Percentiles rank a stretch among this genome's conserved stretches.
Evolutionary conservation across 139 green algal genomes (phyloP).

Genomic region (Chlorella sorokiniana): DNA sequence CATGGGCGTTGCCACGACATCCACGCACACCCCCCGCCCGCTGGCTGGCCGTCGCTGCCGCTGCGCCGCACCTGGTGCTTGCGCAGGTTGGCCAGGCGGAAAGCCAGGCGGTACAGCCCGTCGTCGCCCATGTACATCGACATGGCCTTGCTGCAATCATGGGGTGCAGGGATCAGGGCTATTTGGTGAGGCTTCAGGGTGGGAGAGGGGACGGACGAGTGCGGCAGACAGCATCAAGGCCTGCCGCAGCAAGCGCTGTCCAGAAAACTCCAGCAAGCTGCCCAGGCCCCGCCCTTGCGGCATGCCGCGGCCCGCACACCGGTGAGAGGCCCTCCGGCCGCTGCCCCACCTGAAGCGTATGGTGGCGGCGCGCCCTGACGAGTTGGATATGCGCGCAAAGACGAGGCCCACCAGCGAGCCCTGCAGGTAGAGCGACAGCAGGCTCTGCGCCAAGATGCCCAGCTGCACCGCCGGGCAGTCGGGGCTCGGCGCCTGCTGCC

Average conservation of each 20-base stretch:
- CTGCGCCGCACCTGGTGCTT: slow-evolving; percentile 46
- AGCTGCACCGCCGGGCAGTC: slow-evolving; percentile 59
- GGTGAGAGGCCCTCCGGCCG: neutral
- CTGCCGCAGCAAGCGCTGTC: too few species aligned
- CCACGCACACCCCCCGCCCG: too few species aligned
- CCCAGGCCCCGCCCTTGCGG: too few species aligned
- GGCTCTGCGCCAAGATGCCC: slow-evolving; percentile 52
- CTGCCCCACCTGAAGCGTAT: slow-evolving; percentile 58
- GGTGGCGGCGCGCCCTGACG: slow-evolving; percentile 46
- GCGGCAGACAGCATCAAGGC: neutral
- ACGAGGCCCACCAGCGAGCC: slow-evolving; percentile 74
- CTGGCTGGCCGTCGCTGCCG: too few species aligned
- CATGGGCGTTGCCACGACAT: too few species aligned
- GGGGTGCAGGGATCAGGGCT: slow-evolving; percentile 27
- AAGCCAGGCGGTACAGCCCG: slow-evolving; percentile 53
- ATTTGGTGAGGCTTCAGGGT: neutral
- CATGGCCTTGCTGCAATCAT: slow-evolving; percentile 57
- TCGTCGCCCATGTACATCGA: slow-evolving; percentile 29
- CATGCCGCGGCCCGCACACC: neutral
- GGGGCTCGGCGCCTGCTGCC: slow-evolving; percentile 50
- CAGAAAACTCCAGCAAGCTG: too few species aligned
- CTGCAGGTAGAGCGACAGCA: slow-evolving; percentile 54
- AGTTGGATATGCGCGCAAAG: slow-evolving; percentile 66
- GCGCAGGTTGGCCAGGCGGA: slow-evolving; percentile 71
- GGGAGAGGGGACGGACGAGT: neutral